phyloP scores from a whole-genome alignment of 163 green algal genomes.

The Scenedesmus sp. region DNA sequence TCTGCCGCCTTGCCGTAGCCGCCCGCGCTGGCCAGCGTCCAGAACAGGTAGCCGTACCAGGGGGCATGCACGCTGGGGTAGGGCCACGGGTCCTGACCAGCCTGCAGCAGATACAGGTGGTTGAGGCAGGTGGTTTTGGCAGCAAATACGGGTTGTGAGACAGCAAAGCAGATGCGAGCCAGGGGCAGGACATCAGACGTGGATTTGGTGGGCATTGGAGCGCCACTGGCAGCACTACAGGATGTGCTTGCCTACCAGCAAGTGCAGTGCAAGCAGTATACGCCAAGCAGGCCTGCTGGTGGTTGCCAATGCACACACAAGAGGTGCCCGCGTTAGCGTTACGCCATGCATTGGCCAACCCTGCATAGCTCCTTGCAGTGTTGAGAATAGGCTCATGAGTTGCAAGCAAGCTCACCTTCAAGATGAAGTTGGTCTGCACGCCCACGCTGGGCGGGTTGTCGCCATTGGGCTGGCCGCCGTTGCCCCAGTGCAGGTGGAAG shows the following conservation, averaged over 20 bases:
- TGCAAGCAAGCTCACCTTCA: conserved; percentile 13
- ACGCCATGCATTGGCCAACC: too few relatives aligned
- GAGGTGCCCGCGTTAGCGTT: too few relatives aligned
- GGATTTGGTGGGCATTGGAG: too few relatives aligned
- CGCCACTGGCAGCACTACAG: too few relatives aligned
- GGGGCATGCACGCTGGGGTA: conserved; percentile 43
- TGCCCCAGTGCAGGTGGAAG: conserved; percentile 58
- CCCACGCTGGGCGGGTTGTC: conserved; percentile 35
- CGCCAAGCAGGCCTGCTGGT: too few relatives aligned
- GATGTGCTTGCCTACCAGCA: too few relatives aligned
- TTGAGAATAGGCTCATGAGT: too few relatives aligned
- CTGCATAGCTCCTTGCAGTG: too few relatives aligned
- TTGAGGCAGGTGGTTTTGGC: neutral
- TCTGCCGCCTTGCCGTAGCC: conserved; percentile 11
- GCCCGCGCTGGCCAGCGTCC: conserved; percentile 25
- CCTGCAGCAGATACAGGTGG: neutral
- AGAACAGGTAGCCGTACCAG: conserved; percentile 43
- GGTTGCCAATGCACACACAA: too few relatives aligned
- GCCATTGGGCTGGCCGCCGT: conserved; percentile 15
- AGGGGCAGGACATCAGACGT: too few relatives aligned
- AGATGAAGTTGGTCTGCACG: conserved; percentile 56
- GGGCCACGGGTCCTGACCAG: neutral
- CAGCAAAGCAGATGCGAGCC: neutral
- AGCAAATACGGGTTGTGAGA: neutral
- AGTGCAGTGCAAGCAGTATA: too few relatives aligned